Evolutionary conservation across 1,284 basidiomycete genomes (phyloP), one percentile per base, ranked within the genome.

Genomic region (Vanrija sp.): DNA sequence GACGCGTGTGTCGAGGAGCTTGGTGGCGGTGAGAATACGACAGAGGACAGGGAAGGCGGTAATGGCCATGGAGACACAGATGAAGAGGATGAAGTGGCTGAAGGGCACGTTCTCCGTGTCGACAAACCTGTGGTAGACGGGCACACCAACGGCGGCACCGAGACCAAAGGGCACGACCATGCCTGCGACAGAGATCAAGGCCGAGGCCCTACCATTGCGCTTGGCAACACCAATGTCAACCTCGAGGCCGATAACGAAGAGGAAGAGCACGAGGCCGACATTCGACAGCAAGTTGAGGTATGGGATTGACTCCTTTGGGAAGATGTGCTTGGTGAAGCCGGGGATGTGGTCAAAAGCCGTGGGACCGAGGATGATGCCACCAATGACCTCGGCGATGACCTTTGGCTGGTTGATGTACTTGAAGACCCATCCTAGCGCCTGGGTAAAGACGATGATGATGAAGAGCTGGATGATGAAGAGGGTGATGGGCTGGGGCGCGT

Each of bases 11-110:
- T 95, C 89, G 53, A 98, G 82, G 2, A 99, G 81, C 75, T 82
- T 80, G 43, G 80, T 79, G 53, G 82, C 80, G 15, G 79, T 79
- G 8, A 81, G 65, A 58, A 81, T 81, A 42, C 95, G 87, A 72
- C 94, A 97, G 5, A 98, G 82, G 5, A 98, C 94, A 0, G 83
- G 89, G 73, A 95, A 95, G 0, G 93, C 93, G 0, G 93, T 97
- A 74, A 97, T 97, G 3, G 88, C 87, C 78, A 86, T 91, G 0
- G 92, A 78, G 16, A 95, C 90, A 47, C 91, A 91, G 42, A 90
- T 86, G 75, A 97, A 98, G 43, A 98, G 85, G 81, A 98, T 84
- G 75, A 98, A 98, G 71, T 96, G 83, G 1, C 89, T 86, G 72
- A 89, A 85, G 43, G 85, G 78, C 54, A 87, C 83, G 44, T 74